Evolutionary conservation across 73 alveolate genomes (phyloP), one percentile per base, ranked within the genome.

Genomic region (Paramecium caudatum): DNA sequence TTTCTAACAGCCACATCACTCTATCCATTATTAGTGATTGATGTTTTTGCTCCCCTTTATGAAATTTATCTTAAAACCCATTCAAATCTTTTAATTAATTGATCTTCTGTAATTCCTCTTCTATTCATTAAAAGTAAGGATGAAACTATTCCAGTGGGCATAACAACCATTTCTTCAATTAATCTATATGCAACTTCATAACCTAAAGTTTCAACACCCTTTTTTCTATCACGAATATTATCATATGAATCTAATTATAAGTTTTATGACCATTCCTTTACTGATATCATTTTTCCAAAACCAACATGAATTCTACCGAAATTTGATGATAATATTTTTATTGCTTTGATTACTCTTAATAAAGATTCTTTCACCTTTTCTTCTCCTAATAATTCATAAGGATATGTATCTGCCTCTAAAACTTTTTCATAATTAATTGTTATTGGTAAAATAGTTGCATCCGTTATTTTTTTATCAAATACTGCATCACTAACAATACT

Each of bases 321-420:
- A 91, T 96, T 96, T 93, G 90, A 90, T 49, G 88, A 83, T 21
- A 96, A 78, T 23, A 93, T 94, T 65, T 83, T 86, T 9, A 91
- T 93, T 3, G 98, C 98, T 36, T 86, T 86, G 12, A 96, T 82
- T 32, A 96, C 90, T 91, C 99, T 91, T 0, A 93, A 33, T 30
- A 96, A 68, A 47, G 98, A 91, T 85, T 96, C 99, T 48, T 94
- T 95, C 25, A 96, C 98, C 82, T 95, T 96, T 50, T 95, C 95
- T 55, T 94, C 98, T 1, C 99, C 99, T 19, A 93, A 55, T 30
- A 96, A 91, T 91, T 96, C 99, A 27, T 69, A 81, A 19, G 99
- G 99, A 92, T 94, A 96, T 13, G 98, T 95, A 45, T 96, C 98
- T 27, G 98, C 99, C 90, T 96, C 99, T 34, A 95, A 88, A n/a